A percentile compares a stretch with the other conserved stretches of the same genome.
Conservation (phyloP, 1,284 basidiomycete genomes). For the Cutaneotrichosporon arboriforme region DNA sequence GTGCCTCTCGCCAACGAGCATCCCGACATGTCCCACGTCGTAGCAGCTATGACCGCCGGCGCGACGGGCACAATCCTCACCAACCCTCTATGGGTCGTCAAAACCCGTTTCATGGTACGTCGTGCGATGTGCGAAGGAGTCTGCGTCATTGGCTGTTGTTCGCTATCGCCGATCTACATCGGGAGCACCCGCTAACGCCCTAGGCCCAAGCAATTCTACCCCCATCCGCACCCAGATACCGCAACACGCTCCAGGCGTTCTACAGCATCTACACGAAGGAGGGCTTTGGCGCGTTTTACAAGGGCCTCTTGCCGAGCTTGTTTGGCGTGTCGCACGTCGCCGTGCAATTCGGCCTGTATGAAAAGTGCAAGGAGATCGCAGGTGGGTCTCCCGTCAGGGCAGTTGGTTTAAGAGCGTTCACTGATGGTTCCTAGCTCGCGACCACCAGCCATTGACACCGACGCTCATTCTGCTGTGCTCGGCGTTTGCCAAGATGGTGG, state of each 20-base stretch:
- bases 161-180: too few relatives aligned
- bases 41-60: slow-evolving; percentile 88
- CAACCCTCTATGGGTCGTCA: slow-evolving; percentile 94
- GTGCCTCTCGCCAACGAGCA: slow-evolving; percentile 14
- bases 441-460: slow-evolving; percentile 57
- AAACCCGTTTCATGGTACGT: slow-evolving; percentile 88
- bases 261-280: slow-evolving; percentile 78
- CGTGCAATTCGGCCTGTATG: slow-evolving; percentile 94
- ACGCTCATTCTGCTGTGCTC: slow-evolving; percentile 76
- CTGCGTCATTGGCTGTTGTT: not conserved
- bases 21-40: slow-evolving; percentile 57
- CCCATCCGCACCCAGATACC: slow-evolving; percentile 66
- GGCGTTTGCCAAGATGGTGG: slow-evolving; percentile 85
- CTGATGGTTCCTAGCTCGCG: slow-evolving; percentile 44
- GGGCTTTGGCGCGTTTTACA: slow-evolving; percentile 80
- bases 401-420: not conserved
- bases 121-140: too few relatives aligned
- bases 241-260: slow-evolving; percentile 81
- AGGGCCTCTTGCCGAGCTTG: slow-evolving; percentile 79
- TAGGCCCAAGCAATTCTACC: slow-evolving; percentile 55
- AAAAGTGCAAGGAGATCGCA: slow-evolving; percentile 74
- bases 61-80: slow-evolving; percentile 83
- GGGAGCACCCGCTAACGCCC: not conserved
- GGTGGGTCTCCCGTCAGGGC: slow-evolving; percentile 55
- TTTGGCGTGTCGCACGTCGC: slow-evolving; percentile 88